These are phyloP conservation scores for Symmetrospora coprosmae DNA, from an alignment of 768 basidiomycete species.

Conservation along the genomic window DNA sequence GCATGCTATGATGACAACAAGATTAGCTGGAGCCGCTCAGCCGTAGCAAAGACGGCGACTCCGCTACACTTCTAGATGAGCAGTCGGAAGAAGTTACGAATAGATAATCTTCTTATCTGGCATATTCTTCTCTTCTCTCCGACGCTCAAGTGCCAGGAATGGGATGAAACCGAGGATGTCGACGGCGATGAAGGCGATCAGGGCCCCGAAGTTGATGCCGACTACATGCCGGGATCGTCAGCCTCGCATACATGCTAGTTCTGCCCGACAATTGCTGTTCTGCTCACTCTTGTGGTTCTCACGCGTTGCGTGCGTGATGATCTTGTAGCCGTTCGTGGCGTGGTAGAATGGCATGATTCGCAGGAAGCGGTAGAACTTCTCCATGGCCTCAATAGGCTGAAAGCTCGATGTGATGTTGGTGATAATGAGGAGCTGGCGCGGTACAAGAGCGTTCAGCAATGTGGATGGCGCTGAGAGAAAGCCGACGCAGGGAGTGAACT, in stretches of 20 bases:
- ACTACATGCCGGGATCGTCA: slow-evolving; percentile 23
- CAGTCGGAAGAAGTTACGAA: too few relatives aligned
- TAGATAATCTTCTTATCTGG: slow-evolving; percentile 12
- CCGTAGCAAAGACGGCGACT: too few relatives aligned
- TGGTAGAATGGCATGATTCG: slow-evolving; percentile 33
- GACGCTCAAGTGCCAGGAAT: slow-evolving; percentile 32
- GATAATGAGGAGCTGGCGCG: too few relatives aligned
- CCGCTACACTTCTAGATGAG: too few relatives aligned
- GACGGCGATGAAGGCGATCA: slow-evolving; percentile 34
- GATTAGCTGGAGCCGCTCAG: too few relatives aligned
- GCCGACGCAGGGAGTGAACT: too few relatives aligned
- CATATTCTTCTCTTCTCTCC: slow-evolving; percentile 27
- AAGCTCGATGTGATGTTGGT: slow-evolving; percentile 37
- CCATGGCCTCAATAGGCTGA: slow-evolving; percentile 34
- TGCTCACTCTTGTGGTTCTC: slow-evolving; percentile 18
- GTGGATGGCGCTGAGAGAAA: too few relatives aligned
- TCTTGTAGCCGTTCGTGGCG: slow-evolving; percentile 32
- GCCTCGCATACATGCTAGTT: background rate
- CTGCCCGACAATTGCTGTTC: background rate
- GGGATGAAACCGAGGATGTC: slow-evolving; percentile 29
- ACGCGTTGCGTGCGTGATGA: slow-evolving; percentile 35
- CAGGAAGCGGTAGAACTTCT: slow-evolving; percentile 34
- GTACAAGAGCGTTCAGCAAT: too few relatives aligned
- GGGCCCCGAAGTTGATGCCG: slow-evolving; percentile 35
- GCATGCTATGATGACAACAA: too few relatives aligned